A percentile compares a stretch with the other conserved stretches of the same genome.
Evolutionary conservation across 768 basidiomycete species (phyloP).

Genomic region (Cubamyces lactineus): DNA sequence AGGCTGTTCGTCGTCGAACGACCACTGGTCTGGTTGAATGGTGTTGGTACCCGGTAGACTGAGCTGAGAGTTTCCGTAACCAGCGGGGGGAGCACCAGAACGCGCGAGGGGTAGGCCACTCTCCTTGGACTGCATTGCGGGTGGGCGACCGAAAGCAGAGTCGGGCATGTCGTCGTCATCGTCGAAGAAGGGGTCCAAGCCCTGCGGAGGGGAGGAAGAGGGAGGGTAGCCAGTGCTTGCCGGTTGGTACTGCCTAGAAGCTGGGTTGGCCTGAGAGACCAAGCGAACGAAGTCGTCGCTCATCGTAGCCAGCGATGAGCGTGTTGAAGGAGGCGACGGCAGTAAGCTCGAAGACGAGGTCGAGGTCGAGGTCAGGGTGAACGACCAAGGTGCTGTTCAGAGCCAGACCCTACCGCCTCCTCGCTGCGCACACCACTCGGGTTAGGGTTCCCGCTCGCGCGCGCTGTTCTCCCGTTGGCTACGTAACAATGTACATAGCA

Average conservation of each 20-base stretch:
- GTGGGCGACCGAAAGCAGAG: constrained; percentile 62
- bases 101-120: constrained; percentile 60
- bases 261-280: constrained; percentile 74
- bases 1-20: constrained; percentile 63
- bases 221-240: constrained; percentile 66
- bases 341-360: not conserved
- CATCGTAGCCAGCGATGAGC: constrained; percentile 45
- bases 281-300: constrained; percentile 75
- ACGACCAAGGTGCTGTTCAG: no score
- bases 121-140: constrained; percentile 47
- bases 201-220: constrained; percentile 36
- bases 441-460: no score
- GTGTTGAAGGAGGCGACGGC: constrained; percentile 6
- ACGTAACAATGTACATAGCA: no score
- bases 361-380: not conserved
- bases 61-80: constrained; percentile 46
- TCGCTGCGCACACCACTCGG: no score
- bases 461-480: no score
- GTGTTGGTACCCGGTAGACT: constrained; percentile 39
- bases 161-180: constrained; percentile 71
- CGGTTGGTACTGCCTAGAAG: constrained; percentile 51
- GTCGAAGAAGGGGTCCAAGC: constrained; percentile 87
- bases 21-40: constrained; percentile 70
- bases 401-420: no score
- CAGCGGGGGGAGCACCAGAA: constrained; percentile 64